Conservation (phyloP, 495 filamentous ascomycete genomes). For the Penicillium goetzii region DNA sequence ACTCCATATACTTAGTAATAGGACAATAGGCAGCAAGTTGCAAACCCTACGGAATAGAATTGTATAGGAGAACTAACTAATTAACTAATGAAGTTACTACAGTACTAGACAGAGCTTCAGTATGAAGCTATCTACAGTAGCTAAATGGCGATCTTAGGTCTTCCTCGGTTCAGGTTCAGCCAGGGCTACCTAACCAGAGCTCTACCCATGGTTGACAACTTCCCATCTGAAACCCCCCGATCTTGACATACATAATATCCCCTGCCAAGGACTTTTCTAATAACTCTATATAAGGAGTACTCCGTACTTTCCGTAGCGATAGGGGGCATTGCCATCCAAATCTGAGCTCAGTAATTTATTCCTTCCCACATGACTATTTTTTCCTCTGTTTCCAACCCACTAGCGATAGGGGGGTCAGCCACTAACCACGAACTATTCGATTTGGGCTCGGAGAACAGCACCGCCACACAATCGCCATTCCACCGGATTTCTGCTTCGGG, state of each 20-base stretch:
- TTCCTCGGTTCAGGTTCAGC: background rate
- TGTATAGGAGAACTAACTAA: background rate
- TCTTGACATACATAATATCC: background rate
- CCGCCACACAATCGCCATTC: constrained; percentile 10
- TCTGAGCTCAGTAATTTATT: constrained; percentile 13
- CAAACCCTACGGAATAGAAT: background rate
- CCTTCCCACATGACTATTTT: background rate
- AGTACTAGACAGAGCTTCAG: too few relatives aligned
- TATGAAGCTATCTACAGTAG: too few relatives aligned
- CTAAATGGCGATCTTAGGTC: background rate
- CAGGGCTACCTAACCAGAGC: too few relatives aligned
- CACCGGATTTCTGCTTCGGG: background rate
- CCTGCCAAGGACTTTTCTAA: background rate
- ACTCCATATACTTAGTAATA: background rate
- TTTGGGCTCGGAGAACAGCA: constrained; percentile 5
- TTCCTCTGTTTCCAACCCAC: background rate
- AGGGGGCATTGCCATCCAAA: background rate
- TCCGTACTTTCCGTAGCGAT: too few relatives aligned
- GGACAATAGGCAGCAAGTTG: background rate
- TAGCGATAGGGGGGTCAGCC: background rate
- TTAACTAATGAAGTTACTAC: too few relatives aligned
- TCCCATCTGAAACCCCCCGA: background rate
- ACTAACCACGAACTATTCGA: constrained; percentile 10
- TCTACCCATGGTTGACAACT: background rate
- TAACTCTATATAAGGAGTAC: background rate